Percentiles rank a stretch among this genome's conserved stretches.
phyloP scores from a whole-genome alignment of 2,329 filamentous ascomycete species.

The Parafenestella ontariensis region DNA sequence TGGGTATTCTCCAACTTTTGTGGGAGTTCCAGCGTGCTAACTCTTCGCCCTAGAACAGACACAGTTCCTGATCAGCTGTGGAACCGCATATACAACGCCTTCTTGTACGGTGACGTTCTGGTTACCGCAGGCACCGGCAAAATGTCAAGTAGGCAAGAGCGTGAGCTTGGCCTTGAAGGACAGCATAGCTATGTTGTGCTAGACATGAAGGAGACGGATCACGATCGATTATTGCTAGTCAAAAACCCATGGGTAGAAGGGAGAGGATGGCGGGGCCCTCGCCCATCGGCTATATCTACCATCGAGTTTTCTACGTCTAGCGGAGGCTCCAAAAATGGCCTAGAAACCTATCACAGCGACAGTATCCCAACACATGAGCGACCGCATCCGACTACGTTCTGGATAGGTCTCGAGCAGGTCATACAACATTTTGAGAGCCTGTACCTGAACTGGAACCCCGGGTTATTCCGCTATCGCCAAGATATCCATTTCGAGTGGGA shows the following conservation, averaged over 20 bases:
- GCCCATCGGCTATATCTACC: slow-evolving; percentile 26
- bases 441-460: slow-evolving; percentile 97
- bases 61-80: slow-evolving; percentile 78
- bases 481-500: slow-evolving; percentile 93
- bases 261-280: slow-evolving; percentile 70
- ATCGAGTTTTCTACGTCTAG: slow-evolving; percentile 26
- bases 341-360: slow-evolving; percentile 31
- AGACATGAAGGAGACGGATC: slow-evolving; percentile 71
- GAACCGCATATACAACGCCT: slow-evolving; percentile 76
- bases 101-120: slow-evolving; percentile 79
- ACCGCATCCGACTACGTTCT: slow-evolving; percentile 77
- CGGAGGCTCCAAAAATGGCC: slow-evolving; percentile 17
- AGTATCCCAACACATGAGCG: slow-evolving; percentile 42
- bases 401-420: slow-evolving; percentile 89
- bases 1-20: slow-evolving; percentile 37
- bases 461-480: slow-evolving; percentile 79
- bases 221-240: slow-evolving; percentile 74
- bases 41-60: slow-evolving; percentile 66
- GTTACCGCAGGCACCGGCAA: slow-evolving; percentile 90
- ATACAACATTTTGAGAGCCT: slow-evolving; percentile 93
- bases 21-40: slow-evolving; percentile 10
- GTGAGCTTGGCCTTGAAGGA: slow-evolving; percentile 79
- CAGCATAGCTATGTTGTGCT: slow-evolving; percentile 95
- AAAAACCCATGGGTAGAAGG: slow-evolving; percentile 97
- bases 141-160: slow-evolving; percentile 77